phyloP scores from a whole-genome alignment of 2,329 filamentous ascomycete species.

The Xylariaceae sp. region DNA sequence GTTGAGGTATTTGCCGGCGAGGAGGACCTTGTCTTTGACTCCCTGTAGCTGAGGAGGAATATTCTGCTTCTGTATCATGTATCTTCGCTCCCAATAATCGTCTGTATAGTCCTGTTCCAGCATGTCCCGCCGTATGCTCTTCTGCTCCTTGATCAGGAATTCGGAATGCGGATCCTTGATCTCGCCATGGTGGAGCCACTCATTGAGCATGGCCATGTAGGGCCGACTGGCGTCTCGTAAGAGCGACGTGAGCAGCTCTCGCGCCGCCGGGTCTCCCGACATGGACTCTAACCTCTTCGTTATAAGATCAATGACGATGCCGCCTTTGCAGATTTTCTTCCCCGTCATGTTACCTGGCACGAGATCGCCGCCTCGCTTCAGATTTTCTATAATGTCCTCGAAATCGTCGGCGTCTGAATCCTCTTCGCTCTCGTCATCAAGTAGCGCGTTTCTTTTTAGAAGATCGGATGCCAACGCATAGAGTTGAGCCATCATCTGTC shows the following conservation, averaged over 20 bases:
- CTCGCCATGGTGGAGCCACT: conserved; percentile 94
- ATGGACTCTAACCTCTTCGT: conserved; percentile 81
- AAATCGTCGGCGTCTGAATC: conserved; percentile 76
- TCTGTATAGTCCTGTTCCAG: conserved; percentile 96
- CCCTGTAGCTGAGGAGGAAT: conserved; percentile 86
- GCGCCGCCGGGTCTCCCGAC: conserved; percentile 87
- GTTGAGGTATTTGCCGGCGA: conserved; percentile 96
- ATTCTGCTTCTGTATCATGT: conserved; percentile 86
- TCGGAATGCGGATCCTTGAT: conserved; percentile 93
- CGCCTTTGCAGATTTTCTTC: conserved; percentile 95
- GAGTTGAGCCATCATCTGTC: conserved; percentile 85
- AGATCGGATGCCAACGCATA: conserved; percentile 85
- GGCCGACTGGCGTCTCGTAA: conserved; percentile 84
- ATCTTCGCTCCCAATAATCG: conserved; percentile 98
- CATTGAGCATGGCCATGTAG: conserved; percentile 97
- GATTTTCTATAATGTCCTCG: conserved; percentile 85
- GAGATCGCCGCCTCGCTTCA: conserved; percentile 81
- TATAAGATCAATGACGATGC: conserved; percentile 82
- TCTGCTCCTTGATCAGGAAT: conserved; percentile 92
- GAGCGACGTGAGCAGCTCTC: conserved; percentile 72
- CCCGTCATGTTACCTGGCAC: conserved; percentile 71
- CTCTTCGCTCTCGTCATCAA: conserved; percentile 72
- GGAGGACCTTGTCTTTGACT: conserved; percentile 87
- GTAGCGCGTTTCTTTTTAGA: conserved; percentile 76
- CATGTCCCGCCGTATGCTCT: conserved; percentile 85